Evolutionary conservation across 2,329 filamentous ascomycete genomes (phyloP).

Genomic region (Beauveria caledonica): DNA sequence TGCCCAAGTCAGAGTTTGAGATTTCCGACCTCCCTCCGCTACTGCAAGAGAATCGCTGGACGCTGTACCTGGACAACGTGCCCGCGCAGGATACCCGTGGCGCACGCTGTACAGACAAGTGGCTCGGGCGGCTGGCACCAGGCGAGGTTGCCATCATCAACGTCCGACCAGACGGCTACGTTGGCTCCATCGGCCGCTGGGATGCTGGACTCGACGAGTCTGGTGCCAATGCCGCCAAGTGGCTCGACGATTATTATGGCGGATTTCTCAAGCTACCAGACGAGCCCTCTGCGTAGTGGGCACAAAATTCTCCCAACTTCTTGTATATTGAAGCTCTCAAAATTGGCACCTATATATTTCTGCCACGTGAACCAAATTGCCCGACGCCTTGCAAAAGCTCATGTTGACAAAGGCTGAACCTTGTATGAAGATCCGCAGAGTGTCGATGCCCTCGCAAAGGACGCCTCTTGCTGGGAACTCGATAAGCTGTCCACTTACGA

Average conservation of each 20-base stretch:
- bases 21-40: conserved; percentile 54
- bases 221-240: conserved; percentile 43
- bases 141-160: conserved; percentile 56
- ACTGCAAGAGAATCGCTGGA: conserved; percentile 60
- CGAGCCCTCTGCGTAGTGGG: not conserved
- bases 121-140: conserved; percentile 51
- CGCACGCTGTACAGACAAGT: conserved; percentile 56
- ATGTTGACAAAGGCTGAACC: not conserved
- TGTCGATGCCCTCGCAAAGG: not conserved
- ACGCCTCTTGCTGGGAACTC: not conserved
- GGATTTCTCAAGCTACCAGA: conserved; percentile 44
- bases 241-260: conserved; percentile 47
- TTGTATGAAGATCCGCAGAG: not conserved
- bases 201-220: conserved; percentile 42
- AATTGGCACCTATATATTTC: not conserved
- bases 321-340: not conserved
- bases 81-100: conserved; percentile 46
- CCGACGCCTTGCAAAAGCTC: not conserved
- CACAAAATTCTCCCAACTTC: not conserved
- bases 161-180: conserved; percentile 66
- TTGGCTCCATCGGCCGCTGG: conserved; percentile 54
- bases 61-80: conserved; percentile 62
- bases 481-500: not conserved
- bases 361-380: not conserved
- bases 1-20: conserved; percentile 55